These are phyloP conservation scores for Peronospora farinosa DNA, from an alignment of 352 stramenopile species.

Conservation along the genomic window DNA sequence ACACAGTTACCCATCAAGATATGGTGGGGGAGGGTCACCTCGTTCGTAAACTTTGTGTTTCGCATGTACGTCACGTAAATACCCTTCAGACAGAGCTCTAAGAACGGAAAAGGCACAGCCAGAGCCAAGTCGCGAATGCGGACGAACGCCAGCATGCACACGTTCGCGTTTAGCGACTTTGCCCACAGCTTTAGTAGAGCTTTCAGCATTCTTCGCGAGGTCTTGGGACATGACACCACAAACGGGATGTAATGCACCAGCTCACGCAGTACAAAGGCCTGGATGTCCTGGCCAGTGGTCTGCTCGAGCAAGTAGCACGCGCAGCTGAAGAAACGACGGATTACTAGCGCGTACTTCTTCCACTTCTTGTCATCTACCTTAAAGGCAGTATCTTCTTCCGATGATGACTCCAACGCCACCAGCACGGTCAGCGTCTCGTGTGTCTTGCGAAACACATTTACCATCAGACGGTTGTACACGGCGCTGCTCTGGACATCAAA, in stretches of 20 bases:
- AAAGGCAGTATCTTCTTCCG: slow-evolving; percentile 29
- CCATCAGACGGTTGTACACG: slow-evolving; percentile 94
- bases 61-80: slow-evolving; percentile 95
- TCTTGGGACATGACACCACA: slow-evolving; percentile 62
- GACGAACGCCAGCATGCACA: slow-evolving; percentile 92
- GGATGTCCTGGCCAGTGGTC: slow-evolving; percentile 68
- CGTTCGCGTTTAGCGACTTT: slow-evolving; percentile 69
- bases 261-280: slow-evolving; percentile 78
- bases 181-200: slow-evolving; percentile 84
- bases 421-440: slow-evolving; percentile 84
- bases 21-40: slow-evolving; percentile 74
- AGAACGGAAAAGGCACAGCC: slow-evolving; percentile 93
- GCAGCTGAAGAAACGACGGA: slow-evolving; percentile 90
- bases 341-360: slow-evolving; percentile 74
- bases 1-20: slow-evolving; percentile 95
- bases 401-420: slow-evolving; percentile 38
- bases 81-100: slow-evolving; percentile 93
- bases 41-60: slow-evolving; percentile 93
- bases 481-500: slow-evolving; percentile 91
- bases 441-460: slow-evolving; percentile 87
- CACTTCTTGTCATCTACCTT: slow-evolving; percentile 75
- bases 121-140: slow-evolving; percentile 93
- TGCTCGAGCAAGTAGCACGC: slow-evolving; percentile 90
- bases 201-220: slow-evolving; percentile 61
- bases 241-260: slow-evolving; percentile 73